phyloP scores from a whole-genome alignment of 371 early-diverging fungal species.

The Saksenaea vasiformis region DNA sequence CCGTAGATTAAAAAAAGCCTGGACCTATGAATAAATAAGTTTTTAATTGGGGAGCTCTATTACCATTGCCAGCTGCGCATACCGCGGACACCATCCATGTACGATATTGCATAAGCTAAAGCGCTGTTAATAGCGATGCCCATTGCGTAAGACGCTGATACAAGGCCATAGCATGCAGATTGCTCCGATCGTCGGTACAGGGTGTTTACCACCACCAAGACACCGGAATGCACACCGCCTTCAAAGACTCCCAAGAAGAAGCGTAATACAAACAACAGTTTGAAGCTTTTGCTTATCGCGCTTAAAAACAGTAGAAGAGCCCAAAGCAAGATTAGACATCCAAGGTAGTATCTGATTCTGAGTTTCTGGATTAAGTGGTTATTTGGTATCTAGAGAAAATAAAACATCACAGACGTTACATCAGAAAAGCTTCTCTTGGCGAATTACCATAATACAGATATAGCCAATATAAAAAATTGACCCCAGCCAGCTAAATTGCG shows the following conservation, averaged over 20 bases:
- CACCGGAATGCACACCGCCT: conserved; percentile 15
- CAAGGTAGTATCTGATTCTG: conserved; percentile 16
- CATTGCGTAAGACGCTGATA: neutral
- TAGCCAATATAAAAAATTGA: conserved; percentile 23
- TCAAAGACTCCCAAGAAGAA: conserved; percentile 39
- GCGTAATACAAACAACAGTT: conserved; percentile 23
- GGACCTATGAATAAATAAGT: neutral
- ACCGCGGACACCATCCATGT: conserved; percentile 17
- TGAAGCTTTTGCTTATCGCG: conserved; percentile 16
- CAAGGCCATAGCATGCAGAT: neutral
- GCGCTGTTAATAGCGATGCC: neutral
- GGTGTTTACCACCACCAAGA: neutral
- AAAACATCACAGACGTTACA: conserved; percentile 12
- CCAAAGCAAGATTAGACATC: conserved; percentile 15
- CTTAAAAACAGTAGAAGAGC: conserved; percentile 15
- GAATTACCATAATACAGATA: neutral
- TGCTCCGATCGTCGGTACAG: neutral
- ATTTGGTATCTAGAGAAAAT: conserved; percentile 24
- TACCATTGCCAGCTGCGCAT: conserved; percentile 24
- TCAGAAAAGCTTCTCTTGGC: neutral
- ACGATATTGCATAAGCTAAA: neutral
- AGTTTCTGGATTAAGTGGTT: conserved; percentile 22
- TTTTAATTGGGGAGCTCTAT: no score
- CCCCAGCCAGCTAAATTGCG: conserved; percentile 34
- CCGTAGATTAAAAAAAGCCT: conserved; percentile 45